A percentile compares a stretch with the other conserved stretches of the same genome.
phyloP scores from a whole-genome alignment of 2,329 filamentous ascomycete genomes.

The Sclerotinia borealis region DNA sequence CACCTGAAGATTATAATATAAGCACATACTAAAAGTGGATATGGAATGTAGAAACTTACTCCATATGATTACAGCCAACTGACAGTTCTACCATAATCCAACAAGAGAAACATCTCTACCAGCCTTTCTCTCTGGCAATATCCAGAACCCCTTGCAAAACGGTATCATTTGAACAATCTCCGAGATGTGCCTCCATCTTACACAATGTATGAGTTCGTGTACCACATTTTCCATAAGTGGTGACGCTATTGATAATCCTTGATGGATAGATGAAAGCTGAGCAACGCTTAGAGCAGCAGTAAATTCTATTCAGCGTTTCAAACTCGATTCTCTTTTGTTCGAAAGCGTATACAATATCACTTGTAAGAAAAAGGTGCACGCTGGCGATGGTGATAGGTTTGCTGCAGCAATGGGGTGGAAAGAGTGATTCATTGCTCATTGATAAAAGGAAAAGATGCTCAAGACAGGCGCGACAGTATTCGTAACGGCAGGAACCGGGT shows the following conservation, averaged over 20 bases:
- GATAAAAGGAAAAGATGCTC: conserved; percentile 38
- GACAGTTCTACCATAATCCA: conserved; percentile 42
- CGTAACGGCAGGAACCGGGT: conserved; percentile 38
- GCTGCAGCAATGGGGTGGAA: conserved; percentile 49
- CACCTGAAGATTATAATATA: conserved; percentile 34
- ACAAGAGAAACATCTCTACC: conserved; percentile 47
- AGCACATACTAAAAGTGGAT: conserved; percentile 5
- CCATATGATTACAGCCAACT: conserved; percentile 52
- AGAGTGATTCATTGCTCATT: conserved; percentile 44
- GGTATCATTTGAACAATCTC: conserved; percentile 43
- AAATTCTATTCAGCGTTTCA: conserved; percentile 42
- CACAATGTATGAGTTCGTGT: conserved; percentile 45
- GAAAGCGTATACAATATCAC: conserved; percentile 27
- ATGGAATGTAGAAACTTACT: conserved; percentile 35
- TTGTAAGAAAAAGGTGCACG: conserved; percentile 35
- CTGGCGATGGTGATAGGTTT: conserved; percentile 36
- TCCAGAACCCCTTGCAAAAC: conserved; percentile 36
- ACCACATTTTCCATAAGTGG: conserved; percentile 39
- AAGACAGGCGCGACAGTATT: conserved; percentile 48
- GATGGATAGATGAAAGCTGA: conserved; percentile 40
- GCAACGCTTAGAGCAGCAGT: conserved; percentile 43
- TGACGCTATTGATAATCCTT: conserved; percentile 33
- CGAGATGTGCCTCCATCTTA: conserved; percentile 41
- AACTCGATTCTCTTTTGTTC: conserved; percentile 46
- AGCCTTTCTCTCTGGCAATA: conserved; percentile 39